phyloP scores from a whole-genome alignment of 768 basidiomycete genomes.

The Rhodocollybia butyracea region DNA sequence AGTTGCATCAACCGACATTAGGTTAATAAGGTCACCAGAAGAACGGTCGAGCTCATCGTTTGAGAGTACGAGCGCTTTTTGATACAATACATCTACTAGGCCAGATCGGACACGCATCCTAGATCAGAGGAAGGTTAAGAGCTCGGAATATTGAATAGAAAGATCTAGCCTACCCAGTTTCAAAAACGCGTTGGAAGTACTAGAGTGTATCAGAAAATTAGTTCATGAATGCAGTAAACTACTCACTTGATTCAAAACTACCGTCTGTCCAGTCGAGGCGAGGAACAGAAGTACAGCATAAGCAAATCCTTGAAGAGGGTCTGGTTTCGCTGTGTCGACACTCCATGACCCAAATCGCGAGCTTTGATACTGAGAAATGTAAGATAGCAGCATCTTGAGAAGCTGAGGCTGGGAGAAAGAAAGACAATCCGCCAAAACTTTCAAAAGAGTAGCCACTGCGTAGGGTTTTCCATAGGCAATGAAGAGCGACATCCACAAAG shows the following conservation, averaged over 20 bases:
- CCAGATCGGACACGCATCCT: slow-evolving; percentile 94
- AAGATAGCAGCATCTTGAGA: slow-evolving; percentile 72
- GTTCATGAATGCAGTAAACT: not conserved
- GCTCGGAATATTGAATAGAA: not conserved
- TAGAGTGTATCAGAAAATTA: slow-evolving; percentile 22
- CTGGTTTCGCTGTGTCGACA: slow-evolving; percentile 24
- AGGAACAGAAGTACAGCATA: slow-evolving; percentile 80
- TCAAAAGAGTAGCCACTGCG: slow-evolving; percentile 55
- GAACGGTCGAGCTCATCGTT: slow-evolving; percentile 81
- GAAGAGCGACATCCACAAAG: slow-evolving; percentile 73
- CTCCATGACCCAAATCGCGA: slow-evolving; percentile 33
- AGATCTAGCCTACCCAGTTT: slow-evolving; percentile 50
- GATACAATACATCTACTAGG: slow-evolving; percentile 80
- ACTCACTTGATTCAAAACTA: slow-evolving; percentile 74
- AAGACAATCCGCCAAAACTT: slow-evolving; percentile 76
- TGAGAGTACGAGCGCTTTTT: slow-evolving; percentile 81
- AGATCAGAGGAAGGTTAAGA: not conserved
- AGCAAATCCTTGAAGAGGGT: slow-evolving; percentile 63
- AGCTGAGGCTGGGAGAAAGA: slow-evolving; percentile 88
- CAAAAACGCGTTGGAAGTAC: slow-evolving; percentile 85
- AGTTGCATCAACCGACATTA: slow-evolving; percentile 86
- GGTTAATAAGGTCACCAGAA: slow-evolving; percentile 90
- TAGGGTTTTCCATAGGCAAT: slow-evolving; percentile 80
- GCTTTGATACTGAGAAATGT: slow-evolving; percentile 75
- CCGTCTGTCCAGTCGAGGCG: slow-evolving; percentile 73